These are phyloP conservation scores for Trichoderma orchidacearum DNA, from an alignment of 495 filamentous ascomycete genomes.

Conservation along the genomic window DNA sequence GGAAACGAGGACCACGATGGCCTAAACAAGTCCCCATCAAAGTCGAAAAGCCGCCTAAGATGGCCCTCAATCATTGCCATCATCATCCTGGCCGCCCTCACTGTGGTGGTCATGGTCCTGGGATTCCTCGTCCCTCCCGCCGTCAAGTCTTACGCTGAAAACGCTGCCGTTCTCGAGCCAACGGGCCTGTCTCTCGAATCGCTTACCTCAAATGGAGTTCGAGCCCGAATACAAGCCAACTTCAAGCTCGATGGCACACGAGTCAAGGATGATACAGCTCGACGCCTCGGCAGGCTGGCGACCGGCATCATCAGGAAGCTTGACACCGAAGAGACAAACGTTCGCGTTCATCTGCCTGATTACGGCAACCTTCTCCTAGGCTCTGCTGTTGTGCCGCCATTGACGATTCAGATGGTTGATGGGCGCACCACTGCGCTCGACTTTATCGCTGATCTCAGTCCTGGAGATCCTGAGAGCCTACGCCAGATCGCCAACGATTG, in stretches of 20 bases:
- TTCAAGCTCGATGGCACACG: slow-evolving; percentile 65
- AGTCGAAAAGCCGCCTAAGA: background rate
- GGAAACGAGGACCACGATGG: background rate
- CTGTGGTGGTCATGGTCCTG: slow-evolving; percentile 33
- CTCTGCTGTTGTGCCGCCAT: slow-evolving; percentile 55
- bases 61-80: slow-evolving; percentile 35
- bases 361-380: slow-evolving; percentile 69
- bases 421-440: slow-evolving; percentile 64
- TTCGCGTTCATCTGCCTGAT: slow-evolving; percentile 72
- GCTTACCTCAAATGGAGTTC: slow-evolving; percentile 63
- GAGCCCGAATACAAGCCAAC: slow-evolving; percentile 63
- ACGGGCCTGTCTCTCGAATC: slow-evolving; percentile 71
- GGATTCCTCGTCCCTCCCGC: slow-evolving; percentile 71
- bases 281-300: slow-evolving; percentile 60
- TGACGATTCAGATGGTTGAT: slow-evolving; percentile 62
- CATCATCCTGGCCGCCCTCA: slow-evolving; percentile 20
- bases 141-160: slow-evolving; percentile 70
- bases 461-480: slow-evolving; percentile 66
- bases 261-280: slow-evolving; percentile 53
- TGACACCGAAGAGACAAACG: slow-evolving; percentile 51
- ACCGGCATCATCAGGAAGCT: slow-evolving; percentile 70
- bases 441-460: slow-evolving; percentile 58
- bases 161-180: slow-evolving; percentile 69
- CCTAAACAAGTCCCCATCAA: background rate
- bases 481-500: slow-evolving; percentile 77